phyloP scores from a whole-genome alignment of 495 filamentous ascomycete genomes.

The Lasiosphaeria miniovina region DNA sequence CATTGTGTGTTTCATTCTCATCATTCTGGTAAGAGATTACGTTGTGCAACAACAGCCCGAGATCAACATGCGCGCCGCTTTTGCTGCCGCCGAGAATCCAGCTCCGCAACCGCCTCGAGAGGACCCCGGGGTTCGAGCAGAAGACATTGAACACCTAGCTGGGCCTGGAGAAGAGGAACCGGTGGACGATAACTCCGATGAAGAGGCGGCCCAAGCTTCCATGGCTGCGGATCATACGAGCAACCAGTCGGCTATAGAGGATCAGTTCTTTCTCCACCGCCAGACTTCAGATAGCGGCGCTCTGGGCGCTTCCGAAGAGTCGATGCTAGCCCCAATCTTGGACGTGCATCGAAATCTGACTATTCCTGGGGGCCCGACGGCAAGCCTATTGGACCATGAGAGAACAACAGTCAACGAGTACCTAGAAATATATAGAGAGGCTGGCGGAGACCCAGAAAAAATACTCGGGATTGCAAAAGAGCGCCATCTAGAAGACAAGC shows the following conservation, averaged over 20 bases:
- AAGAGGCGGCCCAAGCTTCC: background rate
- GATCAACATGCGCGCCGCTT: constrained; percentile 57
- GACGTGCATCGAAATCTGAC: background rate
- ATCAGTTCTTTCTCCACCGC: background rate
- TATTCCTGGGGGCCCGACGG: background rate
- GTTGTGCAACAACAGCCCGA: constrained; percentile 96
- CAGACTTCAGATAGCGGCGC: background rate
- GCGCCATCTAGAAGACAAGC: constrained; percentile 54
- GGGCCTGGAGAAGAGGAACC: constrained; percentile 18
- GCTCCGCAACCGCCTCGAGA: constrained; percentile 39
- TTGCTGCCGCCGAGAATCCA: constrained; percentile 51
- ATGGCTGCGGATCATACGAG: background rate
- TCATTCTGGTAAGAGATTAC: constrained; percentile 96
- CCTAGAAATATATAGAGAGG: constrained; percentile 51
- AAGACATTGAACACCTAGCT: constrained; percentile 9
- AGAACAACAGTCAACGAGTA: constrained; percentile 39
- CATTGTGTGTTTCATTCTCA: constrained; percentile 86
- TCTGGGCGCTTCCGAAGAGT: background rate
- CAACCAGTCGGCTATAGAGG: background rate
- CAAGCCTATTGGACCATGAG: background rate
- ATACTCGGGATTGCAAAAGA: constrained; percentile 61
- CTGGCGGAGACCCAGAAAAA: constrained; percentile 56
- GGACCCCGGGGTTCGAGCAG: constrained; percentile 7
- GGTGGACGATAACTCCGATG: constrained; percentile 18
- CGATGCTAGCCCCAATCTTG: background rate